Evolutionary conservation across 495 filamentous ascomycete species (phyloP).

Genomic region (Cenococcum geophilum): DNA sequence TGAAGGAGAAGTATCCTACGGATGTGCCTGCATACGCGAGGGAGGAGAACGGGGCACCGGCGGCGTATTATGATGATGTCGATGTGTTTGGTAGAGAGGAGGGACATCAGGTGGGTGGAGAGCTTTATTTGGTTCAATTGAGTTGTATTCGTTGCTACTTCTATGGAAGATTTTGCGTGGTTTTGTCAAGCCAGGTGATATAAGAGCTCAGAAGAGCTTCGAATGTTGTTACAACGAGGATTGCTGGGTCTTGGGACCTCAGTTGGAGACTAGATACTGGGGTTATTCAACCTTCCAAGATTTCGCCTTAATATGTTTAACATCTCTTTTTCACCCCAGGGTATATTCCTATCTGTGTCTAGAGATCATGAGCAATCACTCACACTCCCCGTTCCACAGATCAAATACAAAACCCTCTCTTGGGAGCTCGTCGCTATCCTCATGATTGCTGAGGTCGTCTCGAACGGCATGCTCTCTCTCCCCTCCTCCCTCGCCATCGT

Average conservation of each 20-base stretch:
- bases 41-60: background rate
- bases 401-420: constrained; percentile 53
- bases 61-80: constrained; percentile 17
- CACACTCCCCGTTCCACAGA: constrained; percentile 30
- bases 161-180: background rate
- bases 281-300: too few relatives aligned
- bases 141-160: background rate
- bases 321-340: background rate
- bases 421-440: constrained; percentile 51
- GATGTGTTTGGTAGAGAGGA: constrained; percentile 38
- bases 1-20: background rate
- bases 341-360: background rate
- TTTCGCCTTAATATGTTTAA: too few relatives aligned
- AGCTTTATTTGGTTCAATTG: background rate
- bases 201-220: too few relatives aligned
- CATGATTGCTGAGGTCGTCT: constrained; percentile 61
- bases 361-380: background rate
- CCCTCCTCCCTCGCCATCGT: constrained; percentile 51
- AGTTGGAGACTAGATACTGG: too few relatives aligned
- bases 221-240: too few relatives aligned
- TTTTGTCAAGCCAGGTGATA: background rate
- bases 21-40: background rate
- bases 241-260: too few relatives aligned
- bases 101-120: constrained; percentile 31
- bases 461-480: constrained; percentile 54